phyloP scores from a whole-genome alignment of 441 rosid genomes.

The Populus tomentosa region DNA sequence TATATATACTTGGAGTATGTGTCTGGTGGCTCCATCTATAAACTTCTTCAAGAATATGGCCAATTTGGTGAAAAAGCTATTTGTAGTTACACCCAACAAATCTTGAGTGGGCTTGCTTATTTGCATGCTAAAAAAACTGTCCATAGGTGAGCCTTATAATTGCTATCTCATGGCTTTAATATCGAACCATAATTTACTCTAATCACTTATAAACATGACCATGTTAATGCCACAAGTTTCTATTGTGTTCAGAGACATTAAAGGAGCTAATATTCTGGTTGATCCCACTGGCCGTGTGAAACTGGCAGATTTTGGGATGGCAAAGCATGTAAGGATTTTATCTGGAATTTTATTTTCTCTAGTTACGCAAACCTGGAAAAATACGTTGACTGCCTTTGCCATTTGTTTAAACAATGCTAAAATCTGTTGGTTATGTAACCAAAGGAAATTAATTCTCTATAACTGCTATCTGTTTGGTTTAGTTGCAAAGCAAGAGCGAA shows the following conservation, averaged over 20 bases:
- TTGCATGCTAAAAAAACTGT: constrained; percentile 81
- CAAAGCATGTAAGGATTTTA: constrained; percentile 76
- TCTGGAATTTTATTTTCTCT: background rate
- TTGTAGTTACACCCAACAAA: constrained; percentile 93
- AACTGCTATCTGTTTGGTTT: background rate
- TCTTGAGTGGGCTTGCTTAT: constrained; percentile 83
- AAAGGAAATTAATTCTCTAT: background rate
- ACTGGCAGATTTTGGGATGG: constrained; percentile 99
- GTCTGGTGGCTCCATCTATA: constrained; percentile 97
- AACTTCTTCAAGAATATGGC: constrained; percentile 94
- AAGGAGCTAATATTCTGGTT: constrained; percentile 96
- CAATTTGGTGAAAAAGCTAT: constrained; percentile 79
- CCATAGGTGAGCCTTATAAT: constrained; percentile 61
- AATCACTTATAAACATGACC: background rate
- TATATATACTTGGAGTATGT: constrained; percentile 96
- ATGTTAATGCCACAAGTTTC: constrained; percentile 4
- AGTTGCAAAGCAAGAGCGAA: background rate
- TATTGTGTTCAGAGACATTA: constrained; percentile 67
- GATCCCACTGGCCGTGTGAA: constrained; percentile 96
- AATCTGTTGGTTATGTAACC: background rate
- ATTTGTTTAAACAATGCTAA: background rate
- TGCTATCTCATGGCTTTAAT: background rate
- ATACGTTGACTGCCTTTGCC: background rate
- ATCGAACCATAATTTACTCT: background rate
- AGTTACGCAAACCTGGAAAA: background rate